Evolutionary conservation across 2,329 filamentous ascomycete species (phyloP).

Genomic region (Aspergillus chevalieri): DNA sequence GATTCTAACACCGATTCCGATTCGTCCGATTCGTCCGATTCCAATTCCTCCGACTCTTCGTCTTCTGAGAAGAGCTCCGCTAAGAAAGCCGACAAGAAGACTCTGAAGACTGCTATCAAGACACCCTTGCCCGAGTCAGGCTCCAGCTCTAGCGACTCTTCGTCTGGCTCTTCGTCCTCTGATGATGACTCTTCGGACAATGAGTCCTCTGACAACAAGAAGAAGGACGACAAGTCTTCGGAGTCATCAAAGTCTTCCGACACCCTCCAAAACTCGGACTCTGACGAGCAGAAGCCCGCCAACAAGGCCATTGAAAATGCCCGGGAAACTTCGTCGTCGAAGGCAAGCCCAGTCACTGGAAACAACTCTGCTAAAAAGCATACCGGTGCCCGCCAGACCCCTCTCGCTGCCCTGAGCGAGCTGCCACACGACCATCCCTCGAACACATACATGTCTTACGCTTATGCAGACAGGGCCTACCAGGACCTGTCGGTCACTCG

Average conservation of each 20-base stretch:
- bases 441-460: constrained; percentile 76
- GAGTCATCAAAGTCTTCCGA: constrained; percentile 19
- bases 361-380: constrained; percentile 34
- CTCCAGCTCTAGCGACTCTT: constrained; percentile 20
- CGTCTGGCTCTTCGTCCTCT: constrained; percentile 5
- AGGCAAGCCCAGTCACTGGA: constrained; percentile 42
- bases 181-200: constrained; percentile 15
- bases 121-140: constrained; percentile 31
- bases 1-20: constrained; percentile 28
- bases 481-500: constrained; percentile 83
- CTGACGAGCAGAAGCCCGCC: constrained; percentile 12
- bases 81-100: constrained; percentile 22
- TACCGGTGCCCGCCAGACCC: constrained; percentile 53
- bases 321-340: constrained; percentile 43
- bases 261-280: constrained; percentile 25
- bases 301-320: constrained; percentile 20
- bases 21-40: constrained; percentile 20
- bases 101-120: constrained; percentile 29
- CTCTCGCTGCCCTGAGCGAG: constrained; percentile 73
- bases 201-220: constrained; percentile 20
- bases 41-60: constrained; percentile 18
- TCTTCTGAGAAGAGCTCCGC: constrained; percentile 20
- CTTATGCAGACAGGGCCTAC: constrained; percentile 83
- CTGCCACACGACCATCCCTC: constrained; percentile 63
- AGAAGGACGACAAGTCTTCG: constrained; percentile 16